Evolutionary conservation across 352 stramenopile species (phyloP).

Genomic region (Bremia lactucae): DNA sequence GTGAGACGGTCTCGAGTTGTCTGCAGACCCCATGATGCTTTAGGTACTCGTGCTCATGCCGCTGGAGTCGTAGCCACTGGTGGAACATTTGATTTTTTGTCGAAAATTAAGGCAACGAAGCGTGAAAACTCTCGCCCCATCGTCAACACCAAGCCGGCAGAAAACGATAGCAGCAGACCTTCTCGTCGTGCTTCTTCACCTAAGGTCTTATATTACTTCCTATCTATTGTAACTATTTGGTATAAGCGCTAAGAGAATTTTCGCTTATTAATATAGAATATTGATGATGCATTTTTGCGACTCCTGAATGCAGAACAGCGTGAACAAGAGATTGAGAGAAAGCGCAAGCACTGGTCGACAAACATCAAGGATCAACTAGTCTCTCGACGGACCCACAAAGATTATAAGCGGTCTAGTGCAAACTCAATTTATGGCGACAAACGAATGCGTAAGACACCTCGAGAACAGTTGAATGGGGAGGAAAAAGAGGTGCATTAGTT

Average conservation of each 20-base stretch:
- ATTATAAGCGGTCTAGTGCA: conserved; percentile 17
- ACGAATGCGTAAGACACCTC: conserved; percentile 11
- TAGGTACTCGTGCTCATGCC: conserved; percentile 23
- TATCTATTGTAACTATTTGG: neutral
- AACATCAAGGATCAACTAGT: conserved; percentile 51
- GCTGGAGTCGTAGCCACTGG: conserved; percentile 66
- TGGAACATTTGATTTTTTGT: conserved; percentile 78
- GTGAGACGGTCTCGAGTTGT: conserved; percentile 27
- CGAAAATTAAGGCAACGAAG: conserved; percentile 54
- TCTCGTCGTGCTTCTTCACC: conserved; percentile 7
- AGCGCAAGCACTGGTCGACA: conserved; percentile 39
- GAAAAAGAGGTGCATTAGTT: conserved; percentile 26
- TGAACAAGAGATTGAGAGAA: conserved; percentile 42
- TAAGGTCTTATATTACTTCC: conserved; percentile 11
- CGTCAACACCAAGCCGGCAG: conserved; percentile 8
- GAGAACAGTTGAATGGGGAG: conserved; percentile 14
- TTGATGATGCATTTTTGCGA: conserved; percentile 64
- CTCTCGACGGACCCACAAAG: conserved; percentile 26
- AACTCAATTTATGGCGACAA: conserved; percentile 10
- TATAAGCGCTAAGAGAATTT: conserved; percentile 1
- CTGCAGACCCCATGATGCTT: conserved; percentile 11
- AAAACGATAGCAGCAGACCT: conserved; percentile 17
- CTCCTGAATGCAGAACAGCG: conserved; percentile 72
- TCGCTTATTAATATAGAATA: conserved; percentile 27
- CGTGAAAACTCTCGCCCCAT: conserved; percentile 6